These are phyloP conservation scores for Xerocomellus chrysenteron DNA, from an alignment of 768 basidiomycete genomes.

Conservation along the genomic window DNA sequence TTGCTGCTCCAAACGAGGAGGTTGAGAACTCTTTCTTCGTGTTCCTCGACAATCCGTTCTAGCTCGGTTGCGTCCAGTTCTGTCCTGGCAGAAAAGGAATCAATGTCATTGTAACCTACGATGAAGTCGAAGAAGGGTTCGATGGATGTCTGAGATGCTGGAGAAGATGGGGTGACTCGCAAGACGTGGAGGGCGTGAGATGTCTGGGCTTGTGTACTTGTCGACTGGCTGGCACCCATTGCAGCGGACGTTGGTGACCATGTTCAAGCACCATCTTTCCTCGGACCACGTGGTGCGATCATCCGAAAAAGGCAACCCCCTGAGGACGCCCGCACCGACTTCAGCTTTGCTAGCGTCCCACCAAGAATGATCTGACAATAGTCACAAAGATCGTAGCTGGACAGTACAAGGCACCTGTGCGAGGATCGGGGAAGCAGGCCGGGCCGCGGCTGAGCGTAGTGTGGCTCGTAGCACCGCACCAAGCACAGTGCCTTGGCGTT, in stretches of 20 bases:
- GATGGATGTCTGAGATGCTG: conserved; percentile 81
- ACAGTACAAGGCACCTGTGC: not conserved
- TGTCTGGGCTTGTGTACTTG: conserved; percentile 36
- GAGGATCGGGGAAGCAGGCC: not conserved
- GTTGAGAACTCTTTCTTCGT: conserved; percentile 69
- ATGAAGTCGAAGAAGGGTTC: conserved; percentile 97
- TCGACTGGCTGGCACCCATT: conserved; percentile 80
- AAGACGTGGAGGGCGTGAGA: conserved; percentile 78
- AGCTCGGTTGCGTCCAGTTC: conserved; percentile 67
- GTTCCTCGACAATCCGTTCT: conserved; percentile 78
- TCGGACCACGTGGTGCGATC: not conserved
- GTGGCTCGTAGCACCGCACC: no score
- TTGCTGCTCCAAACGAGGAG: conserved; percentile 86
- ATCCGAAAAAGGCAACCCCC: conserved; percentile 13
- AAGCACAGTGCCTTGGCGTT: no score
- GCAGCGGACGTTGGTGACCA: not conserved
- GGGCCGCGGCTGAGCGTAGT: no score
- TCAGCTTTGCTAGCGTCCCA: no score
- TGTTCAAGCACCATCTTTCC: not conserved
- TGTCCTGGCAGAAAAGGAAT: conserved; percentile 45
- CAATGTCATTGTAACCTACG: conserved; percentile 79
- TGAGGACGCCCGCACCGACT: not conserved
- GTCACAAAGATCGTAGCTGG: no score
- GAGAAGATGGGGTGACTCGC: conserved; percentile 85
- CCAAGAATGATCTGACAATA: no score